phyloP scores from a whole-genome alignment of 352 stramenopile genomes.

The Pythium monospermum region DNA sequence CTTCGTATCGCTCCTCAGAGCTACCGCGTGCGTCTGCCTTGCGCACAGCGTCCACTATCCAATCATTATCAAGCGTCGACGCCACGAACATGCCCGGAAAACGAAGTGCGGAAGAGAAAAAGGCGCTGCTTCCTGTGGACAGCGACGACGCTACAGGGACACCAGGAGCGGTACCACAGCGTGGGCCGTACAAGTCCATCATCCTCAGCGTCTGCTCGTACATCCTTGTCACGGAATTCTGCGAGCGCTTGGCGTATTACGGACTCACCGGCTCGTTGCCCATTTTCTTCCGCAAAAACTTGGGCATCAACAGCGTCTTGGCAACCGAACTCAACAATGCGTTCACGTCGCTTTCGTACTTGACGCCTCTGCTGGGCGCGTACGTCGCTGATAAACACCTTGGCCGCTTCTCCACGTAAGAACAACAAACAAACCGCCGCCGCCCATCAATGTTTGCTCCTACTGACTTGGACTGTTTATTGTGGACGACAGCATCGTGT shows the following conservation, averaged over 20 bases:
- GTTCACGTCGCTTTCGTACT: slow-evolving; percentile 76
- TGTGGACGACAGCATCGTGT: slow-evolving; percentile 51
- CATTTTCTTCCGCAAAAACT: slow-evolving; percentile 87
- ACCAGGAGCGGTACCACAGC: not conserved
- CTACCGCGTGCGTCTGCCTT: no score
- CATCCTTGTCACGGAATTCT: slow-evolving; percentile 87
- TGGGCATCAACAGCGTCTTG: slow-evolving; percentile 67
- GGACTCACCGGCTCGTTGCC: slow-evolving; percentile 78
- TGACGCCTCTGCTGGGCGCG: slow-evolving; percentile 71
- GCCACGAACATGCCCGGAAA: no score
- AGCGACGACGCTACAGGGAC: not conserved
- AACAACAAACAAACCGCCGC: no score
- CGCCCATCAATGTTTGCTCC: slow-evolving; percentile 62
- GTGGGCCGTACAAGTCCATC: slow-evolving; percentile 47
- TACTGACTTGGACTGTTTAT: slow-evolving; percentile 67
- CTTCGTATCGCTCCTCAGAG: no score
- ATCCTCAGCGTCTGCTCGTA: slow-evolving; percentile 86
- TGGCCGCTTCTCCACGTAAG: slow-evolving; percentile 65
- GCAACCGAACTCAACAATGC: slow-evolving; percentile 78
- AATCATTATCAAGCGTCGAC: no score
- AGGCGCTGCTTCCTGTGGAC: slow-evolving; percentile 9
- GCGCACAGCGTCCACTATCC: no score
- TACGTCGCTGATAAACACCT: slow-evolving; percentile 78
- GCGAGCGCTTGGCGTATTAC: slow-evolving; percentile 83
- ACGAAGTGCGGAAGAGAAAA: slow-evolving; percentile 8